Evolutionary conservation across 345 rosid genomes (phyloP), one percentile per base, ranked within the genome.

Genomic region (Syzygium aromaticum): DNA sequence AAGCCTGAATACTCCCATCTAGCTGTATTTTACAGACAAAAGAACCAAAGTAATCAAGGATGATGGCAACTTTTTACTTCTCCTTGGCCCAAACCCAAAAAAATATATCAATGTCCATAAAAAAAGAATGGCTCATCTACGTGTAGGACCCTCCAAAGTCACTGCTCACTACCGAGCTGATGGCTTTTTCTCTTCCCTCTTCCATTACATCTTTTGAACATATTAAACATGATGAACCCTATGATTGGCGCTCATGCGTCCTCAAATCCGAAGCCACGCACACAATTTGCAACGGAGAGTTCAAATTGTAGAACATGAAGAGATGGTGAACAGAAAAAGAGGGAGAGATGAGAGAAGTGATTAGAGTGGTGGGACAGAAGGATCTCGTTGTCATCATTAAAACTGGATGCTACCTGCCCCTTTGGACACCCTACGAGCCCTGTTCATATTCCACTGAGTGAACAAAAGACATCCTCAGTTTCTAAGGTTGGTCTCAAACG

Each of bases 321-420:
- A 28, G 91, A 87, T 52, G 6, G 6, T 15, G 51, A 80, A 53
- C 40, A 30, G 80, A n/a, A 3, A 59, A 61, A 13, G 73, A 61
- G 73, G 73, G 38, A 61, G 73, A 61, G 30, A 61, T 12, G 10
- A 19, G 80, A 73, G 25, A 28, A 57, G 54, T 27, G 87, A 87
- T 63, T 89, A 51, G 86, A 90, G 87, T 64, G 43, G 30, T 63
- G 85, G 92, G 93, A 57, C 92, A 86, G 90, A 87, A 86, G 89
- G 22, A 89, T 90, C 90, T 90, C 88, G 30, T 87, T 89, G 56
- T 93, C 93, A 92, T 88, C 93, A 93, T 92, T 91, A 87, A 90
- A 73, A 85, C 89, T 86, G 52, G 89, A 92, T 86, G 87, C 92
- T 86, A 84, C 88, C 15, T 77, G 89, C 64, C 7, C 56, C 87